Percentiles rank a stretch among this genome's conserved stretches.
Evolutionary conservation across 1,139 yeast species (phyloP).

Genomic region (Lodderomyces jiufengensis): DNA sequence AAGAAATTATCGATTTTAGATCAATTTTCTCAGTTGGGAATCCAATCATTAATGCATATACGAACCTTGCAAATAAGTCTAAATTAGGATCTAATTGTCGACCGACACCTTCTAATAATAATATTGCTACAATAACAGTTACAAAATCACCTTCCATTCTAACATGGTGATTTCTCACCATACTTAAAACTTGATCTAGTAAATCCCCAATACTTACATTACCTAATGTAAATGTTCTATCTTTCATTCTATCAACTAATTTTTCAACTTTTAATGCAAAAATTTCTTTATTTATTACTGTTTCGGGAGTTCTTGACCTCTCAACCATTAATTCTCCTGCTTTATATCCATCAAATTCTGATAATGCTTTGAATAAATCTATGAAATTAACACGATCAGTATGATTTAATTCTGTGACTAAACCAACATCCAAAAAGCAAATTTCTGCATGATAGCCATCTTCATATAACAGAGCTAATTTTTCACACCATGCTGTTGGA

Average conservation of each 20-base stretch:
- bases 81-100: conserved; percentile 88
- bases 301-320: conserved; percentile 89
- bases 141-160: conserved; percentile 97
- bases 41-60: conserved; percentile 61
- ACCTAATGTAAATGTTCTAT: conserved; percentile 88
- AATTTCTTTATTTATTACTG: conserved; percentile 77
- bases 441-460: conserved; percentile 81
- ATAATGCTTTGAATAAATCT: conserved; percentile 82
- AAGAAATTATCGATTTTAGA: conserved; percentile 10
- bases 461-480: conserved; percentile 47
- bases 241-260: conserved; percentile 75
- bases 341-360: conserved; percentile 87
- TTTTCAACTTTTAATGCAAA: conserved; percentile 86
- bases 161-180: conserved; percentile 94
- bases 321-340: conserved; percentile 97
- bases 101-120: conserved; percentile 90
- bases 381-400: conserved; percentile 78
- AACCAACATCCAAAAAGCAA: conserved; percentile 89
- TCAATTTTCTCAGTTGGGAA: conserved; percentile 43
- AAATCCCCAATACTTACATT: conserved; percentile 90
- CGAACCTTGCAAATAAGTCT: conserved; percentile 93
- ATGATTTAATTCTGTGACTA: conserved; percentile 83
- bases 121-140: conserved; percentile 86
- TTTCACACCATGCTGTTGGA: conserved; percentile 47
- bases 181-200: conserved; percentile 76